phyloP scores from a whole-genome alignment of 2,329 filamentous ascomycete species.

The Botrytis galanthina region DNA sequence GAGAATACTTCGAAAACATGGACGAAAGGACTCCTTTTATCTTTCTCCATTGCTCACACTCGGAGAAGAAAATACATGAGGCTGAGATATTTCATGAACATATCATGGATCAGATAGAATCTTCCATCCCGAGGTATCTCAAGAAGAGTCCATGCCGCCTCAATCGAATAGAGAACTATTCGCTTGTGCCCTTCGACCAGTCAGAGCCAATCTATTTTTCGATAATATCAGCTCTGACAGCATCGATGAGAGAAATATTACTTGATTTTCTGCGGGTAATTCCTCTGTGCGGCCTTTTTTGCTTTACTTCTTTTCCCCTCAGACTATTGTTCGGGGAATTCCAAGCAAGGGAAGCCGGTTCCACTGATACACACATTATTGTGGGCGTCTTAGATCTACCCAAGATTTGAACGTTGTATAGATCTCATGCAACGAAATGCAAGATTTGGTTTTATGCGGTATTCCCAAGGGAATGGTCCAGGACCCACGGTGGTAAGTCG shows the following conservation, averaged over 20 bases:
- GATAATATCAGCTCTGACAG: slow-evolving; percentile 19
- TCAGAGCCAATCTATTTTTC: slow-evolving; percentile 18
- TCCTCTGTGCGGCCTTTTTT: slow-evolving; percentile 7
- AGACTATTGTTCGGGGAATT: slow-evolving; percentile 12
- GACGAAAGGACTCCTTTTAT: slow-evolving; percentile 18
- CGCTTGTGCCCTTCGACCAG: slow-evolving; percentile 16
- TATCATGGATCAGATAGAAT: slow-evolving; percentile 1
- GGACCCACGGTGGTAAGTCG: slow-evolving; percentile 5
- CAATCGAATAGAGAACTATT: slow-evolving; percentile 2
- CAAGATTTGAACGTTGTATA: slow-evolving; percentile 4
- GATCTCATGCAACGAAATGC: slow-evolving; percentile 16
- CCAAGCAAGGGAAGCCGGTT: slow-evolving; percentile 17
- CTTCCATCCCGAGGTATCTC: slow-evolving; percentile 17
- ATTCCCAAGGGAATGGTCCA: slow-evolving; percentile 5
- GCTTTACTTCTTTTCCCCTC: slow-evolving; percentile 10
- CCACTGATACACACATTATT: slow-evolving; percentile 14
- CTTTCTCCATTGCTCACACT: slow-evolving; percentile 11
- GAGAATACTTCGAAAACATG: slow-evolving; percentile 9
- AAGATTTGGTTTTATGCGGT: slow-evolving; percentile 11
- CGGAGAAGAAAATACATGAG: slow-evolving; percentile 17
- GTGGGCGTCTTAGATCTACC: slow-evolving; percentile 16
- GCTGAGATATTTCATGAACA: slow-evolving; percentile 14
- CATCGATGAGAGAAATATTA: neutral
- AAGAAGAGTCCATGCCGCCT: slow-evolving; percentile 5
- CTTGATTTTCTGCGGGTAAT: slow-evolving; percentile 18